phyloP scores from a whole-genome alignment of 192 early-diverging fungal genomes.

The Entophlyctis helioformis region DNA sequence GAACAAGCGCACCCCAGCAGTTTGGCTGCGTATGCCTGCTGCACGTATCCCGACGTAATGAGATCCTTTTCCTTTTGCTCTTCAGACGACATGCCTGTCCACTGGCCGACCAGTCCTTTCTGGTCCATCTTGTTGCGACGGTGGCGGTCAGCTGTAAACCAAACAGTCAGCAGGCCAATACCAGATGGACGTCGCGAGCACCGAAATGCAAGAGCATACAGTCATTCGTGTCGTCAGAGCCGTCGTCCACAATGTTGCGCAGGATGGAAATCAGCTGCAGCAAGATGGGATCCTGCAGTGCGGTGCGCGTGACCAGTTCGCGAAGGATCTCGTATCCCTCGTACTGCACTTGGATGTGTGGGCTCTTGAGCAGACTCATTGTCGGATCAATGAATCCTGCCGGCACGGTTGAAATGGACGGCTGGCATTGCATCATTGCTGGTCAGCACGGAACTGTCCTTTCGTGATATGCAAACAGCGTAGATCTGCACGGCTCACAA shows the following conservation, averaged over 20 bases:
- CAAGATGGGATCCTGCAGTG: constrained; percentile 37
- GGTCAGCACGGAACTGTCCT: background rate
- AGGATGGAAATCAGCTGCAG: constrained; percentile 33
- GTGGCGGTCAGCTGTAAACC: no score
- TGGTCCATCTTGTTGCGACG: no score
- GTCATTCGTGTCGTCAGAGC: constrained; percentile 15
- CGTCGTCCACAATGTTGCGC: constrained; percentile 27
- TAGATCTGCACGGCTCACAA: constrained; percentile 18
- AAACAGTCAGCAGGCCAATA: no score
- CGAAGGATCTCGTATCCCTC: constrained; percentile 46
- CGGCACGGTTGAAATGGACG: constrained; percentile 38
- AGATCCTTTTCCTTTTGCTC: constrained; percentile 24
- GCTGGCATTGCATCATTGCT: constrained; percentile 11
- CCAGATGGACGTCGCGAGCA: no score
- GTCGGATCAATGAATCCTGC: constrained; percentile 42
- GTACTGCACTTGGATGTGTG: constrained; percentile 51
- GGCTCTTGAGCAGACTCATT: constrained; percentile 30
- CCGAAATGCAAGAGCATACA: background rate
- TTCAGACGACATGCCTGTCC: no score
- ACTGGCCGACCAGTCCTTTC: no score
- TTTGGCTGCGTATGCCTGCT: constrained; percentile 49
- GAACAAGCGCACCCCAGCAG: constrained; percentile 33
- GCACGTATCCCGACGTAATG: constrained; percentile 33
- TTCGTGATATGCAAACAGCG: no score
- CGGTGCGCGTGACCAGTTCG: constrained; percentile 27